Percentiles rank a stretch among this genome's conserved stretches.
Conservation (phyloP, 345 rosid genomes). For the Dipteronia sinensis region DNA sequence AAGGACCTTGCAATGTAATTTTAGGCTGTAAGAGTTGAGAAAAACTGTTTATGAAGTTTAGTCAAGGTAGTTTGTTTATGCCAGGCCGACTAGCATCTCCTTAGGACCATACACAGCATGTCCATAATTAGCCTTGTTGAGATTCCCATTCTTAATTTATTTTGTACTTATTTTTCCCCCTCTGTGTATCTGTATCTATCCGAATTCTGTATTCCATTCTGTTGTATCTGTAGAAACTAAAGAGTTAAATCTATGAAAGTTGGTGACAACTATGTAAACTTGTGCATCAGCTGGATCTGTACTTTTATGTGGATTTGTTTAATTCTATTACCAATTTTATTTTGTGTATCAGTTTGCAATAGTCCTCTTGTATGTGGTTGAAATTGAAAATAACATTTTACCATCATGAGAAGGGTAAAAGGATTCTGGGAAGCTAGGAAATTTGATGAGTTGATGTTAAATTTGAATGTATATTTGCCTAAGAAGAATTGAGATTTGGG, state of each 20-base stretch:
- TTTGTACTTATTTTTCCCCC: neutral
- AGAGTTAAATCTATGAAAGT: neutral
- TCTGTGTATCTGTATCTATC: neutral
- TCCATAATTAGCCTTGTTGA: neutral
- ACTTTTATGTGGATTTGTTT: too few species aligned
- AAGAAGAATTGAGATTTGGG: too few species aligned
- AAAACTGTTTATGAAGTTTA: neutral
- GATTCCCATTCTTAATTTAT: constrained; percentile 6
- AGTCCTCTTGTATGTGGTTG: too few species aligned
- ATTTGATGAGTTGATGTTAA: neutral
- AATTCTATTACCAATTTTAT: neutral
- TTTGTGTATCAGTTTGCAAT: too few species aligned
- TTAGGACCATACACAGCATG: neutral
- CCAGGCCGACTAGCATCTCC: neutral
- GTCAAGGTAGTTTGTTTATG: constrained; percentile 5
- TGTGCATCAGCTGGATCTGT: neutral
- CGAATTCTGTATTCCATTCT: neutral
- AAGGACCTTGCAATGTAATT: neutral
- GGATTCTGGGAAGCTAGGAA: neutral
- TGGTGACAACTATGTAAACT: neutral
- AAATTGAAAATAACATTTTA: too few species aligned
- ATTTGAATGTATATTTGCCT: too few species aligned
- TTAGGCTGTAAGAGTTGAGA: neutral
- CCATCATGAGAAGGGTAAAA: too few species aligned
- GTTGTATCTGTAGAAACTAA: neutral